A percentile compares a stretch with the other conserved stretches of the same genome.
phyloP scores from a whole-genome alignment of 1,139 yeast genomes.

The Candida pseudoviswanathii region DNA sequence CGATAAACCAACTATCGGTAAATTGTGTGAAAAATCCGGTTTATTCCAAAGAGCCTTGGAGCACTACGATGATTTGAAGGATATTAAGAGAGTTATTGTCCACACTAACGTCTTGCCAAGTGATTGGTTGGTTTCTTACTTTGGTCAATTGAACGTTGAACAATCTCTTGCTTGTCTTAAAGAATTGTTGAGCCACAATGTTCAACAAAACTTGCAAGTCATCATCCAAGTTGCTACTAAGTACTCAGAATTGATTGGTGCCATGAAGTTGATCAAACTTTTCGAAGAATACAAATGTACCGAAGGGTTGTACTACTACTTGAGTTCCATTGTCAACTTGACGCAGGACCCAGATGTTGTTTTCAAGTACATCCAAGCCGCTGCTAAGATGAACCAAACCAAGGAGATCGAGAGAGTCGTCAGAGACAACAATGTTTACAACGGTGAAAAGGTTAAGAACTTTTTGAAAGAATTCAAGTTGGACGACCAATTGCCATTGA shows the following conservation, averaged over 20 bases:
- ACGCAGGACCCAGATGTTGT: slow-evolving; percentile 96
- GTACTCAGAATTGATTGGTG: slow-evolving; percentile 91
- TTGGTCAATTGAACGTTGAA: slow-evolving; percentile 92
- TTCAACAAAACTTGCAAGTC: slow-evolving; percentile 87
- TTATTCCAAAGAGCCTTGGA: slow-evolving; percentile 93
- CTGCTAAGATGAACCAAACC: slow-evolving; percentile 85
- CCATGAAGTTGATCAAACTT: slow-evolving; percentile 78
- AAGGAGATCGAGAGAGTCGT: slow-evolving; percentile 96
- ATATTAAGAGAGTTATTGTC: slow-evolving; percentile 90
- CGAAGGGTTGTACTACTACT: slow-evolving; percentile 93
- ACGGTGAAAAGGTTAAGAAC: slow-evolving; percentile 96
- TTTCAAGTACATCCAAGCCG: slow-evolving; percentile 92
- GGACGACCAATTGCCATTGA: slow-evolving; percentile 94
- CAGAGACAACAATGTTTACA: slow-evolving; percentile 90
- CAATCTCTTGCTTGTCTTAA: slow-evolving; percentile 87
- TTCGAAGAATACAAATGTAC: slow-evolving; percentile 91
- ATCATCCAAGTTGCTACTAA: slow-evolving; percentile 97
- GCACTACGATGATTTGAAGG: slow-evolving; percentile 91
- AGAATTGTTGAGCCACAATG: slow-evolving; percentile 79
- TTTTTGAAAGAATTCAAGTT: slow-evolving; percentile 91
- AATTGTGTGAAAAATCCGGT: slow-evolving; percentile 92
- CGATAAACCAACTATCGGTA: slow-evolving; percentile 91
- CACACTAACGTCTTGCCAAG: slow-evolving; percentile 85
- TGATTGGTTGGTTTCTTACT: slow-evolving; percentile 92
- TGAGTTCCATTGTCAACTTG: slow-evolving; percentile 89